Base-by-base conservation (phyloP, 371 early-diverging fungal genomes). In the Cokeromyces recurvatus region DNA sequence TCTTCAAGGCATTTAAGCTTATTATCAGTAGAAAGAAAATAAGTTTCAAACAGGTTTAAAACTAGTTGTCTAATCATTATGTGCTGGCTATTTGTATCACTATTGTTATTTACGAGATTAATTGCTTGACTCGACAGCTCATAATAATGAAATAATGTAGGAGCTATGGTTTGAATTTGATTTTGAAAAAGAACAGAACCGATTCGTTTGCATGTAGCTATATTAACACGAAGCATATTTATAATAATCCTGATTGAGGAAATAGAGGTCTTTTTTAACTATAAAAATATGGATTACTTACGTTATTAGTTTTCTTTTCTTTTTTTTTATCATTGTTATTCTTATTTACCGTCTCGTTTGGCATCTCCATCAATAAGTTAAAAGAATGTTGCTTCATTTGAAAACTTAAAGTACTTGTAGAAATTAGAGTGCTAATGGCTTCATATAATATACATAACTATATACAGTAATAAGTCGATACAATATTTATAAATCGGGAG, bases 31-130 rank as follows among this genome's bases (percentile, higher is more conserved):
- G 82, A 81, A 46, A 60, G 62, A 45, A 94, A 79, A 51, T 84
- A 95, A 0, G 77, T 81, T 50, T 93, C 89, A 24, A 93, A 66
- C 46, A 97, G 64, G 35, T 81, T 74, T 40, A 97, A 62, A 11
- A 88, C 76, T 62, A 90, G n/a, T n/a, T n/a, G n/a, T n/a, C n/a
- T n/a, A n/a, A n/a, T n/a, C n/a, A n/a, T n/a, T n/a, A n/a, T n/a
- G n/a, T n/a, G n/a, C n/a, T n/a, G n/a, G n/a, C n/a, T n/a, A n/a
- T n/a, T n/a, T n/a, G n/a, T n/a, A n/a, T n/a, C n/a, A n/a, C n/a
- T n/a, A n/a, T n/a, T 12, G 15, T 21, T 36, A 17, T 21, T 20
- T 39, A 0, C 19, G 6, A n/a, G n/a, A n/a, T n/a, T n/a, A n/a
- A n/a, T n/a, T n/a, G n/a, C n/a, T 24, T 48, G 37, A 32, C 48